Evolutionary conservation across 371 early-diverging fungal species (phyloP).

Genomic region (Capillidium rhysosporum): DNA sequence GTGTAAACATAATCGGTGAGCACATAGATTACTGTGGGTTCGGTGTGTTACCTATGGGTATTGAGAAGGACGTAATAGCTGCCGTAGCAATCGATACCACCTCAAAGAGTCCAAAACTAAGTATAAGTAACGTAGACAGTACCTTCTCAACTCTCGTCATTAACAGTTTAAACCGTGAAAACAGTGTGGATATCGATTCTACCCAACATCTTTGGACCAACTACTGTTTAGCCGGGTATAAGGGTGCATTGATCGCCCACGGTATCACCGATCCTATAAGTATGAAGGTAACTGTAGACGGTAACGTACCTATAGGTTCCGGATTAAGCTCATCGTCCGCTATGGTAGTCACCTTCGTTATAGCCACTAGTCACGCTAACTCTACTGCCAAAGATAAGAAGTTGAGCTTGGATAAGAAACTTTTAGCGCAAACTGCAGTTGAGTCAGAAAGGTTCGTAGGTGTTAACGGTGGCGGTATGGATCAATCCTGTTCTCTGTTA

Average conservation of each 20-base stretch:
- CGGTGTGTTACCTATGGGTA: slow-evolving; percentile 90
- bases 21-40: slow-evolving; percentile 92
- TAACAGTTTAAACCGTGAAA: slow-evolving; percentile 22
- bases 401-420: slow-evolving; percentile 12
- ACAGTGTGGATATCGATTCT: slow-evolving; percentile 41
- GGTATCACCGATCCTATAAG: slow-evolving; percentile 31
- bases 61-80: slow-evolving; percentile 67
- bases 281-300: slow-evolving; percentile 46
- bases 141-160: slow-evolving; percentile 44
- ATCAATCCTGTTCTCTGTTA: slow-evolving; percentile 76
- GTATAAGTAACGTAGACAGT: slow-evolving; percentile 33
- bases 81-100: slow-evolving; percentile 29
- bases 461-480: slow-evolving; percentile 75
- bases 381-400: slow-evolving; percentile 4
- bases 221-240: slow-evolving; percentile 7
- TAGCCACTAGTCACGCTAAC: slow-evolving; percentile 43
- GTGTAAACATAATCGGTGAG: slow-evolving; percentile 90
- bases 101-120: slow-evolving; percentile 19
- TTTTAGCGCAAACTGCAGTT: slow-evolving; percentile 52
- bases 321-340: slow-evolving; percentile 77
- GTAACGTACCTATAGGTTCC: slow-evolving; percentile 64
- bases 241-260: slow-evolving; percentile 45
- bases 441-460: slow-evolving; percentile 65
- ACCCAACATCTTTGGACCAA: slow-evolving; percentile 1
- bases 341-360: slow-evolving; percentile 53